Base-by-base conservation (phyloP, 306 rosid species). In the Delonix regia region DNA sequence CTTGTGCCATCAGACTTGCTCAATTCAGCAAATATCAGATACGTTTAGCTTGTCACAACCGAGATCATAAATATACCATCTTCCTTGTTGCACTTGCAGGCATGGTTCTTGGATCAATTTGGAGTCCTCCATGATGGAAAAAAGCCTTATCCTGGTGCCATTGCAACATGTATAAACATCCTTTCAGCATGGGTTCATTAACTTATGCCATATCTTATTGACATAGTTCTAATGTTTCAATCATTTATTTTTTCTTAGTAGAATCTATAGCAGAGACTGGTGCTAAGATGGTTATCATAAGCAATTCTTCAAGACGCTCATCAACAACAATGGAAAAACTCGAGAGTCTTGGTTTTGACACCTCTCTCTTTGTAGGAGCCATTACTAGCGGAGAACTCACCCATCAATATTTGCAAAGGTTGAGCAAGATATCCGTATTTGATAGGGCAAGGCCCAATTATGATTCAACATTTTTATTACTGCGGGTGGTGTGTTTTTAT, bases 71-170 rank as follows among this genome's bases (percentile, higher is more conserved):
- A 10, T 55, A 55, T 65, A 5, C 2, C 10, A 51, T 16, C 1
- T 18, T 51, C 53, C 34, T 51, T 67, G 61, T 21, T 74, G 57
- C 24, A 9, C 62, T 13, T 73, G 79, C 88, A 94, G 99, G 97
- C 93, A 3, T 95, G 99, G 98, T 84, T 92, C 28, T 83, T 95
- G 70, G 99, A 95, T 83, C 99, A 95, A 78, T 95, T 92, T 73
- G 99, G 99, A 75, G 99, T 95, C 33, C 96, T 95, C 53, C 98
- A 95, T 13, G 99, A 95, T 59, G 99, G 99, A 53, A 95, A 92
- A 81, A 90, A 88, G 52, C 97, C 98, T 85, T 95, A 95, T 83
- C 97, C 98, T 0, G 92, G 86, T 41, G 95, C 97, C 34, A 83
- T 92, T 78, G 79, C 91, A 69, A 85, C 99, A 73, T 82, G 99